phyloP scores from a whole-genome alignment of 495 filamentous ascomycete species.

The Trypethelium eluteriae region DNA sequence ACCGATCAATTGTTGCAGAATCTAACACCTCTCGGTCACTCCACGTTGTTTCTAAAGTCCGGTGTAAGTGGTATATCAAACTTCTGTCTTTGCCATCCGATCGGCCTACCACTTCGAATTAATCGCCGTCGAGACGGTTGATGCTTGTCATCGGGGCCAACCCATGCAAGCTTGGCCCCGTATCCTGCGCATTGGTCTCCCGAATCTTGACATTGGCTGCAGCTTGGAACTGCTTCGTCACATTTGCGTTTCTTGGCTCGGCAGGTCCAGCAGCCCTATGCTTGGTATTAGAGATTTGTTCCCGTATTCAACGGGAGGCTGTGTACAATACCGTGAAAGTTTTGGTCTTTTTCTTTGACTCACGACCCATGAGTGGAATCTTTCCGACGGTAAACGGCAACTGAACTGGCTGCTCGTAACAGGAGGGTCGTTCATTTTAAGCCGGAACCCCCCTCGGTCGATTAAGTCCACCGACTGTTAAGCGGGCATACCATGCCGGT shows the following conservation, averaged over 20 bases:
- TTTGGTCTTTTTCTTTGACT: conserved; percentile 2
- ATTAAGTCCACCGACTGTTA: too few relatives aligned
- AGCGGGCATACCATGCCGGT: background rate
- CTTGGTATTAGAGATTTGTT: background rate
- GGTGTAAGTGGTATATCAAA: background rate
- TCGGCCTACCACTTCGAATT: conserved; percentile 1
- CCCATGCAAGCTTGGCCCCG: conserved; percentile 6
- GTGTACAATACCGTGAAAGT: background rate
- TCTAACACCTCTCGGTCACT: background rate
- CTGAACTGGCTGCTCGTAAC: background rate
- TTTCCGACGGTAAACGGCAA: background rate
- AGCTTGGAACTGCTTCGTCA: background rate
- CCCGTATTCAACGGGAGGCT: background rate
- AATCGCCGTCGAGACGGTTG: conserved; percentile 6
- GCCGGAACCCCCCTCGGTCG: too few relatives aligned
- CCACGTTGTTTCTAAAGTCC: background rate
- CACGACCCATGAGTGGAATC: background rate
- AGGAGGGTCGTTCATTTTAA: background rate
- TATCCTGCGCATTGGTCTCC: conserved; percentile 8
- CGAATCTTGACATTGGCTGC: conserved; percentile 8
- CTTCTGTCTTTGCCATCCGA: background rate
- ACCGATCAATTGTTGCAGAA: background rate
- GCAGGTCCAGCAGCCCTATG: conserved; percentile 2
- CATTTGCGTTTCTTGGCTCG: conserved; percentile 10
- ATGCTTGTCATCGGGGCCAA: conserved; percentile 4